Evolutionary conservation across 257 asterid genomes (phyloP), one percentile per base, ranked within the genome.

Genomic region (Asclepias syriaca): DNA sequence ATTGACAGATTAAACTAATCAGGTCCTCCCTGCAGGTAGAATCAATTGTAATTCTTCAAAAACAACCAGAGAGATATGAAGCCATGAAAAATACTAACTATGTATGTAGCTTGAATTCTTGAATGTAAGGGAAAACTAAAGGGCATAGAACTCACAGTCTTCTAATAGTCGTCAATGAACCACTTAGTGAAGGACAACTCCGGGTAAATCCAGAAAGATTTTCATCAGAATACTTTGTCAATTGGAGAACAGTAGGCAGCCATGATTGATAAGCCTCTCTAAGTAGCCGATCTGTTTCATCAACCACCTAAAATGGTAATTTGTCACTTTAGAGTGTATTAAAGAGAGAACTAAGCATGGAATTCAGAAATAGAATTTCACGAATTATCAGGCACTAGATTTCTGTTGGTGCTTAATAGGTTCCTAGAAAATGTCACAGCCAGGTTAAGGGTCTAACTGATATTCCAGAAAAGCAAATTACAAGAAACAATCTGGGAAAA

Each of bases 251-350:
- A 40, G 88, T 88, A 65, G 98, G 96, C 72, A 93, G 85, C 96
- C 97, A 93, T 15, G 96, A 93, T 65, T 93, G 98, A 79, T 93
- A 91, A 2, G 96, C 87, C 83, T 93, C 97, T 83, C 97, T 84
- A 57, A 93, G 90, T 81, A 93, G 78, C 67, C 97, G 85, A 79
- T 93, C 98, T 65, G 96, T 88, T 83, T 93, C 98, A 39, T 93
- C 98, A 46, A 93, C 94, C 65, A 93, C 97, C 96, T 93, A 82
- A 77, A 65, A 76, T 3, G 72, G 70, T 40, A 76, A 39, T 75
- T 58, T 43, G 74, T 43, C 61, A 70, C 68, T 55, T 43, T 54
- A 50, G 45, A 68, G 51, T 19, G 34, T 0, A 46, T 4, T 64
- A n/a, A 16, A 39, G 39, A 39, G 29, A 68, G 32, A 57, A 14